Conservation (phyloP, 208 protist species). For the Leishmania arabica region DNA sequence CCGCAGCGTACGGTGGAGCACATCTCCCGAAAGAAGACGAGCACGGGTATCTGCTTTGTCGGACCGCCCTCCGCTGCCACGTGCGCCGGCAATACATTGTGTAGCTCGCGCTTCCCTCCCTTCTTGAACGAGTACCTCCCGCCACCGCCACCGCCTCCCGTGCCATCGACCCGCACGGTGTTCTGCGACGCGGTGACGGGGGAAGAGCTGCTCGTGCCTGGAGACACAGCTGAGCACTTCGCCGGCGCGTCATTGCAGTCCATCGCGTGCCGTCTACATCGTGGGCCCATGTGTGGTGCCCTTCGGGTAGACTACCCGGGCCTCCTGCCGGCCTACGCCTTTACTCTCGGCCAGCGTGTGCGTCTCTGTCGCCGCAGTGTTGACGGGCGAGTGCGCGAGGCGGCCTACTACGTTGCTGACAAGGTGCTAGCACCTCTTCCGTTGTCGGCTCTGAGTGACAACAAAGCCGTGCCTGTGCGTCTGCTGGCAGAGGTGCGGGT, state of each 20-base stretch:
- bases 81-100: not conserved
- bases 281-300: not conserved
- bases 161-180: conserved; percentile 21
- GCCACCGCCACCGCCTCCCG: conserved; percentile 13
- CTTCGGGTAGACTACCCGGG: conserved; percentile 26
- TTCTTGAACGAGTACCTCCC: conserved; percentile 74
- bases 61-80: conserved; percentile 24
- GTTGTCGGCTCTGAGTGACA: not conserved
- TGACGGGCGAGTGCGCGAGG: conserved; percentile 5
- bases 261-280: not conserved
- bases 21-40: conserved; percentile 64
- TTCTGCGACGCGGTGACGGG: conserved; percentile 53
- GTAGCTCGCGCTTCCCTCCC: conserved; percentile 38
- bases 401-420: conserved; percentile 52
- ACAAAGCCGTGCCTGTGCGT: conserved; percentile 8
- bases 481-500: conserved; percentile 59
- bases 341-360: conserved; percentile 80
- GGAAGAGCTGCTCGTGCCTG: not conserved
- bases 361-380: conserved; percentile 15
- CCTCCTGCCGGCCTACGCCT: conserved; percentile 55
- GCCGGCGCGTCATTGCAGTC: not conserved
- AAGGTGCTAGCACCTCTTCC: conserved; percentile 44
- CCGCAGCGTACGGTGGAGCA: not conserved
- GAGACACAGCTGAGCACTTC: not conserved
- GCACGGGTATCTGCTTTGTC: conserved; percentile 85